Evolutionary conservation across 257 asterid genomes (phyloP), one percentile per base, ranked within the genome.

Genomic region (Lithospermum erythrorhizon): DNA sequence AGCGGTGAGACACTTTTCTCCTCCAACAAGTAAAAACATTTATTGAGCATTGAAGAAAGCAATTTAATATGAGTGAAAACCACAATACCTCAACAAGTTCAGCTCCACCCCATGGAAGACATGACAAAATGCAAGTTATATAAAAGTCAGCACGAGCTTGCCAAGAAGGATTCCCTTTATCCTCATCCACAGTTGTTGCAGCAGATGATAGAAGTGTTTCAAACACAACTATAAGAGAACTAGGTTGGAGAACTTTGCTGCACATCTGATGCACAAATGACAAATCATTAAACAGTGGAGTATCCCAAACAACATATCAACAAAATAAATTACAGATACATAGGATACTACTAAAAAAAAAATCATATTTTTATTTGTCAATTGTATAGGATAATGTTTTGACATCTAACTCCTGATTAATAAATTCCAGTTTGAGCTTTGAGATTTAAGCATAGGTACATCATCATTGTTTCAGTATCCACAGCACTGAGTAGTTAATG

Each of bases 41-140:
- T 18, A n/a, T 5, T 13, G 18, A 21, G 13, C 56, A 21, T 14
- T 53, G 56, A 55, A 55, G 17, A n/a, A 9, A 55, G 35, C 14
- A 53, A 35, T 19, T 18, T 13, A 22, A 3, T 22, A 22, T 24
- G 14, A 6, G 6, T 14, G 2, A n/a, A 18, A 20, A 63, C 27
- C 27, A 24, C 53, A 53, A 53, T 71, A 93, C 98, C 95, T 93
- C 98, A 64, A 73, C 80, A 72, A 93, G 94, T 68, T 93, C 98
- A 62, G 95, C 81, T 67, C 98, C 98, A 53, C 98, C 97, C 97
- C 95, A 93, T 17, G 98, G 98, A 69, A 93, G 95, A 72, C 97
- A 86, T 58, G 97, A 82, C 58, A 93, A 76, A 61, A 89, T 77
- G 64, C 97, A 93, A 19, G 80, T 77, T 61, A 93, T 82, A 63